phyloP scores from a whole-genome alignment of 345 rosid species.

The Syzygium jambos region DNA sequence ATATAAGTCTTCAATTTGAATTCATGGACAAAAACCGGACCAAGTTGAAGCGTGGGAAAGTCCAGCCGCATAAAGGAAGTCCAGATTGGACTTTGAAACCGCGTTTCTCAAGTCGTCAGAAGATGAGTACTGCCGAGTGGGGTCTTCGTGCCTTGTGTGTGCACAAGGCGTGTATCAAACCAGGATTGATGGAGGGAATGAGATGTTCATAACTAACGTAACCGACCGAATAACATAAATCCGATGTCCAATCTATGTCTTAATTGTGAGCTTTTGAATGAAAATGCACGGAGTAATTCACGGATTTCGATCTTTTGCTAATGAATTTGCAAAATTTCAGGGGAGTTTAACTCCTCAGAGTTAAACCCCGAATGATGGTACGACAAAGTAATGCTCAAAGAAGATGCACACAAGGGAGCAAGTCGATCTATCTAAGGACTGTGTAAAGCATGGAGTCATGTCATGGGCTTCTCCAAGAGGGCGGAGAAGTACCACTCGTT shows the following conservation, averaged over 20 bases:
- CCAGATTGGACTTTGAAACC: background rate
- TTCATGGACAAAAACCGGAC: too few relatives aligned
- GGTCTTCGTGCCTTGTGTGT: background rate
- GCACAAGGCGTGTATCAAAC: background rate
- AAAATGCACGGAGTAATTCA: too few relatives aligned
- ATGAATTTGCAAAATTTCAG: background rate
- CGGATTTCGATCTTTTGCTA: too few relatives aligned
- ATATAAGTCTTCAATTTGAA: too few relatives aligned
- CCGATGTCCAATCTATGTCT: too few relatives aligned
- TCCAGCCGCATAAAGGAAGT: too few relatives aligned
- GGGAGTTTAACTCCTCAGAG: background rate
- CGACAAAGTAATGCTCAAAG: background rate
- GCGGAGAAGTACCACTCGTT: slow-evolving; percentile 44
- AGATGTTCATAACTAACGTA: too few relatives aligned
- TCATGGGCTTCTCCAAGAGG: slow-evolving; percentile 36
- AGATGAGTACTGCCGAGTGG: background rate
- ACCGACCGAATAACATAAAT: too few relatives aligned
- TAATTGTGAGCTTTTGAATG: too few relatives aligned
- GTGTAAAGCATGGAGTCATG: background rate
- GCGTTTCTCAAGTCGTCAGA: background rate
- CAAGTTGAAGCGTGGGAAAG: too few relatives aligned
- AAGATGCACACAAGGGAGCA: background rate
- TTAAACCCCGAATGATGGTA: background rate
- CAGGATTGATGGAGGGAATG: too few relatives aligned
- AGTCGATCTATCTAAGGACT: background rate